Evolutionary conservation across 192 early-diverging fungal species (phyloP).

Genomic region (Lobosporangium transversale): DNA sequence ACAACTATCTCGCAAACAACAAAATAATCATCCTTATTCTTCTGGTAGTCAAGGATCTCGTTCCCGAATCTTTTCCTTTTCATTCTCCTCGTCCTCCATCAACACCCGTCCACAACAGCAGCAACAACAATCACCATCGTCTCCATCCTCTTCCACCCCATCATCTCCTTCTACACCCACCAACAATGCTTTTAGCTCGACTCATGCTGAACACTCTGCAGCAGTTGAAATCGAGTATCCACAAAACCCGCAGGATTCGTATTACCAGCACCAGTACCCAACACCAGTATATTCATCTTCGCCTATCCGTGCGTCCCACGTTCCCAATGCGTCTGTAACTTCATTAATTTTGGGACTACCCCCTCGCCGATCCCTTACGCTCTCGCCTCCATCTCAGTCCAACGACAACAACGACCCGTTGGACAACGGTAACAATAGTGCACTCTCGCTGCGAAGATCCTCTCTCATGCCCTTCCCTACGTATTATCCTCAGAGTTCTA

Average conservation of each 20-base stretch:
- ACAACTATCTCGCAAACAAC: slow-evolving; percentile 11
- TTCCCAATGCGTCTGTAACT: no score
- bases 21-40: slow-evolving; percentile 11
- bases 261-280: slow-evolving; percentile 1
- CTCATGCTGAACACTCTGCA: neutral
- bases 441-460: neutral
- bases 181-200: neutral
- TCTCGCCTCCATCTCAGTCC: slow-evolving; percentile 15
- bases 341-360: neutral
- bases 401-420: no score
- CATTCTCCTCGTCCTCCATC: slow-evolving; percentile 14
- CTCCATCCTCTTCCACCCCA: slow-evolving; percentile 1
- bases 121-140: neutral
- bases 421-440: neutral
- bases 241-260: slow-evolving; percentile 38
- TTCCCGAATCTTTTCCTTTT: slow-evolving; percentile 8
- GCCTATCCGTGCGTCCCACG: neutral
- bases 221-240: slow-evolving; percentile 39
- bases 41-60: neutral
- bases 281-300: slow-evolving; percentile 5
- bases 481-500: slow-evolving; percentile 4
- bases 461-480: no score
- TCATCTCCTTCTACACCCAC: neutral
- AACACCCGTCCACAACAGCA: slow-evolving; percentile 12
- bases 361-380: slow-evolving; percentile 24